A percentile compares a stretch with the other conserved stretches of the same genome.
Evolutionary conservation across 2,329 filamentous ascomycete genomes (phyloP).

Genomic region (Herpotrichia juniperi): DNA sequence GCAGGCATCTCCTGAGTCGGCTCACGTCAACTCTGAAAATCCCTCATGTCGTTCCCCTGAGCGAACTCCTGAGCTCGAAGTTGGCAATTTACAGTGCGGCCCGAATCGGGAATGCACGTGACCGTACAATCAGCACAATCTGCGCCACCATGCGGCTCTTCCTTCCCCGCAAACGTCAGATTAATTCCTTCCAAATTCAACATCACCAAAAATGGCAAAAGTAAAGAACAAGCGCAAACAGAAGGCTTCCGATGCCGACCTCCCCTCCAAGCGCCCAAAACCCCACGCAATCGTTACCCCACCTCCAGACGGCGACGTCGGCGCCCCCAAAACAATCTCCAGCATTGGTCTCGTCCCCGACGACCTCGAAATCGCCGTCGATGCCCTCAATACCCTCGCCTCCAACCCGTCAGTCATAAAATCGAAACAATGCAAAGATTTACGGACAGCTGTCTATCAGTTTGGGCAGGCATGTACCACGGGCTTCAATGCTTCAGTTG

Average conservation of each 20-base stretch:
- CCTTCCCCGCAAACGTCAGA: neutral
- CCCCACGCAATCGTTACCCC: slow-evolving; percentile 29
- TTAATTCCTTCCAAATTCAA: neutral
- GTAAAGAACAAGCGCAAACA: slow-evolving; percentile 27
- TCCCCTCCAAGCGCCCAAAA: slow-evolving; percentile 25
- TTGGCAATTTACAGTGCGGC: no score
- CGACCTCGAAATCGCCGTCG: slow-evolving; percentile 70
- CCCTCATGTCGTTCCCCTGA: no score
- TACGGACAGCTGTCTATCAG: slow-evolving; percentile 70
- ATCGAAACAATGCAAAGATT: slow-evolving; percentile 69
- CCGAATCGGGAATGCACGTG: neutral
- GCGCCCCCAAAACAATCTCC: slow-evolving; percentile 58
- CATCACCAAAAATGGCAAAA: slow-evolving; percentile 27
- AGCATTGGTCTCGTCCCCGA: slow-evolving; percentile 63
- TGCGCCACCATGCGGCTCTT: slow-evolving; percentile 1
- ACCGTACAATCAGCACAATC: neutral
- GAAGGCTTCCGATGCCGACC: slow-evolving; percentile 4
- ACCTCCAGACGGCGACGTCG: slow-evolving; percentile 21
- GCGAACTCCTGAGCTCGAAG: no score
- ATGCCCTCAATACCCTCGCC: slow-evolving; percentile 65
- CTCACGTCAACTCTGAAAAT: no score
- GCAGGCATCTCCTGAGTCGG: no score
- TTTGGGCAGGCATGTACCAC: slow-evolving; percentile 73
- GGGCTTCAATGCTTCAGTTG: slow-evolving; percentile 59
- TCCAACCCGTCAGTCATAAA: slow-evolving; percentile 69